phyloP scores from a whole-genome alignment of 2,329 filamentous ascomycete species.

The Colletotrichum coccodes region DNA sequence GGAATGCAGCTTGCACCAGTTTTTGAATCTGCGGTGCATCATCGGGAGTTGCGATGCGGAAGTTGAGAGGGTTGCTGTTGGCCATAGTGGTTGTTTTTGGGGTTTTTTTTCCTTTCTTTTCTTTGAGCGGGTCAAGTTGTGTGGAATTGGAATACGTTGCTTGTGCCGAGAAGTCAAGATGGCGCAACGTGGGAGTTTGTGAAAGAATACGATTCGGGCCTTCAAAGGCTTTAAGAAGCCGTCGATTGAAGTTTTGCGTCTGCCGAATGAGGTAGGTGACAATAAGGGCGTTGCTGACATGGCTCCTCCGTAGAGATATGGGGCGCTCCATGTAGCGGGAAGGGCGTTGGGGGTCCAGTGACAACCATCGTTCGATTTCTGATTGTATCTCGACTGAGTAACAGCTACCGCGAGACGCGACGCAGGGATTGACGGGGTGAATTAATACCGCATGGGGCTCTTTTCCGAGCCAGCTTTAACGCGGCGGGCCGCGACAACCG shows the following conservation, averaged over 20 bases:
- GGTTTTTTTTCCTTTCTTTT: background rate
- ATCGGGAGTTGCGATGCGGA: constrained; percentile 47
- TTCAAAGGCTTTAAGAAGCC: background rate
- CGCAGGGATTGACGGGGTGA: no score
- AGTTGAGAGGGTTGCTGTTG: constrained; percentile 38
- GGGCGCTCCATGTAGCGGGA: background rate
- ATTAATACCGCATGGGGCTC: no score
- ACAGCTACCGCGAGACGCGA: no score
- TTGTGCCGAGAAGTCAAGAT: background rate
- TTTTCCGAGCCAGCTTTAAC: no score
- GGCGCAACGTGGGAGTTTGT: background rate
- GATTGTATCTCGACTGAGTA: no score
- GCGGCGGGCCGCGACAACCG: no score
- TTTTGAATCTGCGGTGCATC: constrained; percentile 48
- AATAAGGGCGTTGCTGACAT: background rate
- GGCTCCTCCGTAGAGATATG: no score
- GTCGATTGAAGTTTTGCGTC: no score
- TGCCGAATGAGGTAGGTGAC: background rate
- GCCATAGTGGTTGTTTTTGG: no score
- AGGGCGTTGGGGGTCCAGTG: background rate
- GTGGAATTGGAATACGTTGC: background rate
- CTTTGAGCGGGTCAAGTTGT: no score
- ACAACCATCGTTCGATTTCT: background rate
- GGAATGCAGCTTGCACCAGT: constrained; percentile 52
- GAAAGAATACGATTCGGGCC: background rate